These are phyloP conservation scores for Fusarium multiceps DNA, from an alignment of 2,329 filamentous ascomycete genomes.

Conservation along the genomic window DNA sequence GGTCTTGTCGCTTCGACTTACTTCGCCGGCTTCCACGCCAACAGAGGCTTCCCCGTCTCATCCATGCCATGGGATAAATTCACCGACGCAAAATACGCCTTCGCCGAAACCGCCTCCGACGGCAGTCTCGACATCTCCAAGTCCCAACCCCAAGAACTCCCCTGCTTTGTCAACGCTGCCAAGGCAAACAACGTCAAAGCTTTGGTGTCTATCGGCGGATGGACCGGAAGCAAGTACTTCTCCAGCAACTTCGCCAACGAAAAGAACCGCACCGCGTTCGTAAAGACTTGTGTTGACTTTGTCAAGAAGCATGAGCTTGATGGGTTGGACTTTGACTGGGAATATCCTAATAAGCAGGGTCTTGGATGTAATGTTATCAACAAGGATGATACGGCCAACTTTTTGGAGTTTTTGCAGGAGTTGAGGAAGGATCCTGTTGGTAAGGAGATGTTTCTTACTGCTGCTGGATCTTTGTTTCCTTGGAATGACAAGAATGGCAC, in stretches of 20 bases:
- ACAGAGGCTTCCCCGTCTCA: conserved; percentile 31
- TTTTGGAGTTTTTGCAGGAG: conserved; percentile 35
- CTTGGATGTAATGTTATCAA: conserved; percentile 42
- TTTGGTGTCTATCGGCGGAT: conserved; percentile 35
- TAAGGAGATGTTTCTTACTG: conserved; percentile 27
- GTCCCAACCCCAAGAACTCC: conserved; percentile 22
- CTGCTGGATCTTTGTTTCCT: conserved; percentile 33
- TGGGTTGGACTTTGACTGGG: conserved; percentile 40
- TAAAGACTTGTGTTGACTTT: conserved; percentile 24
- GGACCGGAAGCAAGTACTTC: conserved; percentile 32
- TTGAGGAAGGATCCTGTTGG: conserved; percentile 30
- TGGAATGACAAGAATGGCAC: conserved; percentile 32
- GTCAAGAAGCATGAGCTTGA: conserved; percentile 29
- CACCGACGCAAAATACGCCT: conserved; percentile 39
- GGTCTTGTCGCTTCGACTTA: conserved; percentile 37
- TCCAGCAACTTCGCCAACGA: conserved; percentile 29
- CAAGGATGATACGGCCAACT: conserved; percentile 32
- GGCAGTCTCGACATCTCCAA: conserved; percentile 28
- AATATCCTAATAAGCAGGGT: conserved; percentile 40
- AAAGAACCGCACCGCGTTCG: conserved; percentile 37
- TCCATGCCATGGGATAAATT: conserved; percentile 38
- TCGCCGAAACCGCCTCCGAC: conserved; percentile 35
- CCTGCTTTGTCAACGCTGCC: conserved; percentile 26
- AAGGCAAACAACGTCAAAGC: conserved; percentile 39
- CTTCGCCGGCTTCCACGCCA: conserved; percentile 39